Conservation (phyloP, 331 rosid species). For the Quercus phellos region DNA sequence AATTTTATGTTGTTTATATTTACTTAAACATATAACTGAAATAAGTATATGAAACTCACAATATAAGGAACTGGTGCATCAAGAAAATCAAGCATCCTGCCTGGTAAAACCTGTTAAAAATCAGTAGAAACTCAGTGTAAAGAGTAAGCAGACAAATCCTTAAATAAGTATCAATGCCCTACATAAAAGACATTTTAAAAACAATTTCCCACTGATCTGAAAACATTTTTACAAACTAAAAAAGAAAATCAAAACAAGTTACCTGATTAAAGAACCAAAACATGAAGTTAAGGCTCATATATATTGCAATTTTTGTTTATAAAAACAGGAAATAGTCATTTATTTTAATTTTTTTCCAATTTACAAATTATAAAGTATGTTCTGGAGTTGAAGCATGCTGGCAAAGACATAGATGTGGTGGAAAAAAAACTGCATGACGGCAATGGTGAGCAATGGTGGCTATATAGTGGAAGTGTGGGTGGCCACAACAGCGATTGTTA, state of each 20-base stretch:
- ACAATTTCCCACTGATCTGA: background rate
- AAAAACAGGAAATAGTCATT: background rate
- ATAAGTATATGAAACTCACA: slow-evolving; percentile 45
- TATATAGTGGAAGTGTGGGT: background rate
- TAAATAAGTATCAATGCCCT: background rate
- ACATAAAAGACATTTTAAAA: background rate
- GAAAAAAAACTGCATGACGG: background rate
- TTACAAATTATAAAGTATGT: background rate
- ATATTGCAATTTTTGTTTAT: background rate
- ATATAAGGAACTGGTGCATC: slow-evolving; percentile 97
- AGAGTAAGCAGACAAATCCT: background rate
- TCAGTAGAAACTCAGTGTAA: slow-evolving; percentile 2
- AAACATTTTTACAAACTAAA: background rate
- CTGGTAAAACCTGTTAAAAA: slow-evolving; percentile 65
- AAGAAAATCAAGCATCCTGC: slow-evolving; percentile 76
- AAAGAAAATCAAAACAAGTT: background rate
- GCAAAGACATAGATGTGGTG: background rate
- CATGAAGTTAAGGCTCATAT: background rate
- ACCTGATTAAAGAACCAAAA: background rate
- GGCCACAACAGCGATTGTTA: background rate
- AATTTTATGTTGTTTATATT: background rate
- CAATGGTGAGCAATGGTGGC: background rate
- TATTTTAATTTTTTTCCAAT: background rate
- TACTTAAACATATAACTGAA: background rate
- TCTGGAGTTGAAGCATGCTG: background rate